Evolutionary conservation across 1,284 basidiomycete species (phyloP), one percentile per base, ranked within the genome.

Genomic region (Ustilago xerochloae): DNA sequence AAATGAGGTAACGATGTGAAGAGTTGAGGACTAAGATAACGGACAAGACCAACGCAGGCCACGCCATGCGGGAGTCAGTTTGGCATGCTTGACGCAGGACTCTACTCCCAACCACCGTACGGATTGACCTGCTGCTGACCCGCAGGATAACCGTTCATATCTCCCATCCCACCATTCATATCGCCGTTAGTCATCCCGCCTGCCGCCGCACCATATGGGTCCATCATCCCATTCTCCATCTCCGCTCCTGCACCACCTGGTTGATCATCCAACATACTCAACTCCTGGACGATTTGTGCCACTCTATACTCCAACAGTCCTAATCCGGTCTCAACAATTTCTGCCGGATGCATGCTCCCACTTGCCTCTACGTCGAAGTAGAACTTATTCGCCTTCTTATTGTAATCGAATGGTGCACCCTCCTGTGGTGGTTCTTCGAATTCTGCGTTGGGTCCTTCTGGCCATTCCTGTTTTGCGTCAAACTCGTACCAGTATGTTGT

Each of bases 401-500:
- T 78, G 48, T 78, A 81, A 57, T 83, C 81, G 41, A 81, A 83
- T 12, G 76, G 79, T 28, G 72, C 77, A 15, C 71, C 74, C 55
- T 80, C 79, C 24, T 68, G 65, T 32, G 79, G 74, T n/a, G 79
- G 79, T 39, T 81, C 81, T 53, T 84, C 81, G 33, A 79, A 69
- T 15, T 76, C 68, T 4, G 82, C 81, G 47, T 83, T 83, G 16
- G 78, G 65, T 6, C 72, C 74, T 30, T 79, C 68, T 8, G 82
- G 82, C 82, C 82, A 84, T 57, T 84, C 82, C 30, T 78, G 71
- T 46, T 80, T 81, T 20, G 80, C 79, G 59, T 84, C 81, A 26
- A 72, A 36, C 86, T 99, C 97, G 84, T 89, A 94, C 97, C 97
- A 99, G 85, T 97, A 91, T 4, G 92, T 90, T 2, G 97, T 99